phyloP scores from a whole-genome alignment of 2,329 filamentous ascomycete species.

The Pseudonectria foliicola region DNA sequence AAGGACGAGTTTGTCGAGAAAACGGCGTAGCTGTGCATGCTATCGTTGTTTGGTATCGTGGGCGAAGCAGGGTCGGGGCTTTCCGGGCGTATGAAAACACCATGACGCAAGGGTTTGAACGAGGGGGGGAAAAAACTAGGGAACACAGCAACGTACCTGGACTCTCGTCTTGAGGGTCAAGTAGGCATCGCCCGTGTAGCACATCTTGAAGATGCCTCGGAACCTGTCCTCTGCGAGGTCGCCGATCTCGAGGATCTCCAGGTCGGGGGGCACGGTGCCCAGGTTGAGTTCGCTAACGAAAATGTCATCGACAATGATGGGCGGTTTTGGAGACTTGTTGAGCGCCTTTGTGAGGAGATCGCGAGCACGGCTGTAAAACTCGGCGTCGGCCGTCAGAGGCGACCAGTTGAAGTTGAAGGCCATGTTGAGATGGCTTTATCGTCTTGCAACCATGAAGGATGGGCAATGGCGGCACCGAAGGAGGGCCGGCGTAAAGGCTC shows the following conservation, averaged over 20 bases:
- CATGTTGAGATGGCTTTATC: constrained; percentile 58
- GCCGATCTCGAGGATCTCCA: constrained; percentile 96
- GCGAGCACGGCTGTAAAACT: constrained; percentile 82
- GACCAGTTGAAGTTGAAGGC: constrained; percentile 99
- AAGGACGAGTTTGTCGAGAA: too few relatives aligned
- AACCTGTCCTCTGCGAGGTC: constrained; percentile 96
- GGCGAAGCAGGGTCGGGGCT: constrained; percentile 2
- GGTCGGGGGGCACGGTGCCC: constrained; percentile 84
- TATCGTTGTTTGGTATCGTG: too few relatives aligned
- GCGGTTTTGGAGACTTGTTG: constrained; percentile 96
- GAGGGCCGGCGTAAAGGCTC: too few relatives aligned
- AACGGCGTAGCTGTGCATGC: too few relatives aligned
- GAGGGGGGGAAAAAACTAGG: constrained; percentile 8
- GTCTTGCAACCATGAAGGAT: constrained; percentile 28
- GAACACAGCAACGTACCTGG: constrained; percentile 53
- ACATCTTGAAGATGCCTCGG: constrained; percentile 99
- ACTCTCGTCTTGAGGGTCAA: constrained; percentile 92
- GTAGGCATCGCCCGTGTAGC: constrained; percentile 91
- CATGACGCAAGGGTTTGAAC: constrained; percentile 3
- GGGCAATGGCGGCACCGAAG: constrained; percentile 17
- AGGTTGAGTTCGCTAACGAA: constrained; percentile 96
- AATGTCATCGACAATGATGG: constrained; percentile 99
- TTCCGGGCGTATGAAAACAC: not conserved
- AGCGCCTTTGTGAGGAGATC: constrained; percentile 91
- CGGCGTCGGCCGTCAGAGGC: constrained; percentile 90